These are phyloP conservation scores for Pythium phragmiticola DNA, from an alignment of 352 stramenopile genomes.

Conservation along the genomic window DNA sequence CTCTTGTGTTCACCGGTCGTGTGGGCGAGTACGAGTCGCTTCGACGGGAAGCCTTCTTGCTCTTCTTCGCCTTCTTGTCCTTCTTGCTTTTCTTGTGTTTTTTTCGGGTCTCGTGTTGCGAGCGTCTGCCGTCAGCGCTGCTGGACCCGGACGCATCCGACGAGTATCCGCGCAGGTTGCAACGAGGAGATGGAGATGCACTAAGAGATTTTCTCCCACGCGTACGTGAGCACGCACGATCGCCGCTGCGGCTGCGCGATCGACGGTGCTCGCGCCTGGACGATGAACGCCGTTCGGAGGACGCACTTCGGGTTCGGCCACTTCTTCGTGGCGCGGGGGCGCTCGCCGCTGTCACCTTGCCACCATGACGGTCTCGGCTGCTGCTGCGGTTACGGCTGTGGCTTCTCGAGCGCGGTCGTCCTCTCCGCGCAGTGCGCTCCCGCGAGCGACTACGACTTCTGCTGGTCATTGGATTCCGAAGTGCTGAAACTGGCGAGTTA, in stretches of 20 bases:
- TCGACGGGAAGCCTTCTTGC: slow-evolving; percentile 10
- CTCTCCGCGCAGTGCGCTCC: neutral
- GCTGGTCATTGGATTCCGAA: neutral
- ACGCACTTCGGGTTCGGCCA: neutral
- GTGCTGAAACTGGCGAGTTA: neutral
- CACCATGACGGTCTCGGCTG: neutral
- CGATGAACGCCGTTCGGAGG: neutral
- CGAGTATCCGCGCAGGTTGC: neutral
- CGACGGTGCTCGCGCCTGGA: neutral
- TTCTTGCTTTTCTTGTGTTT: slow-evolving; percentile 27
- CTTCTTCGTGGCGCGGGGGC: neutral
- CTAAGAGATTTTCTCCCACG: slow-evolving; percentile 13
- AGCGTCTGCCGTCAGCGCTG: neutral
- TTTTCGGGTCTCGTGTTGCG: neutral
- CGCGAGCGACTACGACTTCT: slow-evolving; percentile 16
- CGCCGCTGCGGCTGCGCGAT: slow-evolving; percentile 17
- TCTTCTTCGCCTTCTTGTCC: slow-evolving; percentile 18
- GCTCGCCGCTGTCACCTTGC: neutral
- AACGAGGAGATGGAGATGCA: slow-evolving; percentile 1
- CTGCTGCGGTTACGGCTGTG: slow-evolving; percentile 18
- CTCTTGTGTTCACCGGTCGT: neutral
- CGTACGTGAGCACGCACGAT: neutral
- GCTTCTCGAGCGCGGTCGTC: slow-evolving; percentile 3
- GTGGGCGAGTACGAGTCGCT: neutral
- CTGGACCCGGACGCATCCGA: slow-evolving; percentile 2